Conservation (phyloP, 2,329 filamentous ascomycete species). For the Venturia asperata region DNA sequence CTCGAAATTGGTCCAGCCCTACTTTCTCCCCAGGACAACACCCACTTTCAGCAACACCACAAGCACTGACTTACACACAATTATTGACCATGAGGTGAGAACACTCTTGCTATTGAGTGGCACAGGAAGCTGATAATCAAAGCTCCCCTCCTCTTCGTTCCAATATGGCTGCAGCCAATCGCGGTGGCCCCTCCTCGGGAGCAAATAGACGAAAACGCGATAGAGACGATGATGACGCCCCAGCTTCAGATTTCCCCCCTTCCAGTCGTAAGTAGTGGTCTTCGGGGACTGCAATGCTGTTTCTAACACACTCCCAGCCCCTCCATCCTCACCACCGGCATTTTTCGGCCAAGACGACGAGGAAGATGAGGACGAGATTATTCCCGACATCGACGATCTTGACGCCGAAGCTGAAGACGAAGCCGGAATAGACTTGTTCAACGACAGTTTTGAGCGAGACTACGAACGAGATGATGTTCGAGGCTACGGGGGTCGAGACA, state of each 20-base stretch:
- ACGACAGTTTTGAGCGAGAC: constrained; percentile 59
- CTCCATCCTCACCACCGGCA: constrained; percentile 52
- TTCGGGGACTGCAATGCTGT: neutral
- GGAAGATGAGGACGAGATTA: constrained; percentile 62
- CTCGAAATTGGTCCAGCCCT: neutral
- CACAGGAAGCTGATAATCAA: neutral
- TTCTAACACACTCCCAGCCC: constrained; percentile 35
- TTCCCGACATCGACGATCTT: constrained; percentile 58
- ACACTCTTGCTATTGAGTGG: neutral
- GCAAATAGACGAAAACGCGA: constrained; percentile 53
- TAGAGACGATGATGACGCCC: constrained; percentile 54
- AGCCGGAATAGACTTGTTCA: constrained; percentile 65
- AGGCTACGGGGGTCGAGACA: constrained; percentile 60
- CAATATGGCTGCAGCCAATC: constrained; percentile 77
- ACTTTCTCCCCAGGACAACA: neutral
- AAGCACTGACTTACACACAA: neutral
- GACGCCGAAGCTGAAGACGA: constrained; percentile 65
- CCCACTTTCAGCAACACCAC: neutral
- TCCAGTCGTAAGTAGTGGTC: constrained; percentile 51
- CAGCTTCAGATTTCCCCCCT: constrained; percentile 51
- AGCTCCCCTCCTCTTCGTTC: constrained; percentile 63
- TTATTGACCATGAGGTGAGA: constrained; percentile 15
- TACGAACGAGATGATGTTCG: constrained; percentile 49
- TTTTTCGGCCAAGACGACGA: constrained; percentile 55
- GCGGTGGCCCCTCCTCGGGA: constrained; percentile 47